Base-by-base conservation (phyloP, 78 protist genomes). In the Speleostelium caveatum region DNA sequence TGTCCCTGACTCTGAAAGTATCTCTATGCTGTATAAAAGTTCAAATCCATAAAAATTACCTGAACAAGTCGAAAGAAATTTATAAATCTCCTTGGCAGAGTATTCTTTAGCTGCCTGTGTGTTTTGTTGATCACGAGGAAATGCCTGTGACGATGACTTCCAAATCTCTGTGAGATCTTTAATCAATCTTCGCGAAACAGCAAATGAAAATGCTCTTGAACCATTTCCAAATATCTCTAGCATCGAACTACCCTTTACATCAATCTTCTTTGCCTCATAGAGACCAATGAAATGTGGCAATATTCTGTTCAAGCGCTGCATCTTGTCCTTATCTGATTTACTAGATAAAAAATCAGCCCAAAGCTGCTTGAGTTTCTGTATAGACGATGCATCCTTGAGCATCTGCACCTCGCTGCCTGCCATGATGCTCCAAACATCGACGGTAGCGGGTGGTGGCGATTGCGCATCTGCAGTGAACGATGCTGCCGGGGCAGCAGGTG, bases 261-360 rank as follows among this genome's bases (percentile, higher is more conserved):
- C 91, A 7, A 83, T 30, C 21, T 45, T 67, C 30, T 33, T 17
- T 5, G 59, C 79, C 28, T 83, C 91, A 14, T 53, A 45, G 6
- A 83, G 36, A 1, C 67, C 26, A 32, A 83, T 67, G 51, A 83
- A 83, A 58, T 83, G 56, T n/a, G 79, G 79, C 10, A 83, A 39
- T 1, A 83, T 12, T 14, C 39, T 45, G 33, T 83, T 83, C 24
- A 83, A 32, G 19, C 61, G 36, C 28, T 30, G 26, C 35, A 69
- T 53, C 45, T 83, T 83, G 24, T 83, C 91, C 19, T 60, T 53
- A 45, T 83, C 91, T 14, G 91, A 67, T 45, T 83, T 83, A 22
- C 73, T 59, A 12, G 91, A 83, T 24, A 69, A 58, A 59, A 83
- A 83, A 6, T 69, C 91, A 42, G 33, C 51, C 91, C 91, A 83